Evolutionary conservation across 116 monocot species (phyloP), one percentile per base, ranked within the genome.

Genomic region (Dioscorea cayenensis): DNA sequence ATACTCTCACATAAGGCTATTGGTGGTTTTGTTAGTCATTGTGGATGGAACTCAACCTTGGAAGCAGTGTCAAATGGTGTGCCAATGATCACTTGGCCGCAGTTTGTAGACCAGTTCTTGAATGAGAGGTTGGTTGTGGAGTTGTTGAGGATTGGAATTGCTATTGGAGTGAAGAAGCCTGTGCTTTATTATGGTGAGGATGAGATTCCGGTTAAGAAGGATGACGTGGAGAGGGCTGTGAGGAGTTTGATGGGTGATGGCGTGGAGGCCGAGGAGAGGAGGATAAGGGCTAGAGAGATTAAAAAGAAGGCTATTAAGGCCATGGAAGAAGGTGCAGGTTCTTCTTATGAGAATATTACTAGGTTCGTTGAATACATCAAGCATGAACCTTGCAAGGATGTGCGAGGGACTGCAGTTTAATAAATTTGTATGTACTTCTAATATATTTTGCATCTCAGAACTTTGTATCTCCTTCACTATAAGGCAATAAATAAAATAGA

Each of bases 21-120:
- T 23, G 62, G 62, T 20, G 62, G 62, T 22, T 62, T 65, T 35
- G 5, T 86, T 23, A 86, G 73, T 19, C 85, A 86, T 52, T 79
- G 85, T 61, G 79, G 82, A 7, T 86, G 82, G 86, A 79, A 82
- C 72, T 77, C 74, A 18, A 63, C 63, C 23, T 12, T 74, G 64
- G 86, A 82, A 71, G 65, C 32, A 14, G 28, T 32, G 65, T 28
- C 65, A 6, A 28, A 29, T 14, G 65, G 65, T 5, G 8, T 65
- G 65, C 65, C 65, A 16, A 35, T 65, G 36, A 28, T 65, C 16
- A 65, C 65, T 14, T 65, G 29, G 65, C 65, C 65, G 12, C 28
- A 36, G 4, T 35, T 35, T 65, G 32, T 3, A 4, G 65, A 65
- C 65, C 65, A 65, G 36, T 65, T 65, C 65, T 19, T 65, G 19